These are phyloP conservation scores for Neospermospora avenae DNA, from an alignment of 2,329 filamentous ascomycete genomes.

Conservation along the genomic window DNA sequence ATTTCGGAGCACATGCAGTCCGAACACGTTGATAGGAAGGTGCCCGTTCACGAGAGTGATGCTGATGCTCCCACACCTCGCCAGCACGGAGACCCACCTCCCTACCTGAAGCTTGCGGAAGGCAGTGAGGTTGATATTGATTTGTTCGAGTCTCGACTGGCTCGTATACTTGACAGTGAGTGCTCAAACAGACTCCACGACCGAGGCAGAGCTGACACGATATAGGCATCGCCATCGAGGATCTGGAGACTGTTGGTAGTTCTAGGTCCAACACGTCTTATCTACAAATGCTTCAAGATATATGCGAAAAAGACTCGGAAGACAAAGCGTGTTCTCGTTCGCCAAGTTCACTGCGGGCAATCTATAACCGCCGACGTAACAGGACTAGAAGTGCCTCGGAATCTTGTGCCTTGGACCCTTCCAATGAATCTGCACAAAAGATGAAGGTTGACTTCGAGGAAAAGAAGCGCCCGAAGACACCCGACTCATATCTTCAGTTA, in stretches of 20 bases:
- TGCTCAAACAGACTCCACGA: no score
- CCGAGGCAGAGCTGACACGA: neutral
- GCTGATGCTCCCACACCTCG: neutral
- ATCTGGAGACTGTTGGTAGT: no score
- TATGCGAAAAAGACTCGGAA: neutral
- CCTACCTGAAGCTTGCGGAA: neutral
- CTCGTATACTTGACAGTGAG: constrained; percentile 8
- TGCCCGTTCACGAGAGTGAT: neutral
- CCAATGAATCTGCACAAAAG: neutral
- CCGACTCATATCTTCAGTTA: constrained; percentile 22
- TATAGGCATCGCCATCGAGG: neutral
- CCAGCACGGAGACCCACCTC: neutral
- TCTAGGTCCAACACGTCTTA: neutral
- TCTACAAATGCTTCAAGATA: neutral
- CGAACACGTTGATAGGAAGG: neutral
- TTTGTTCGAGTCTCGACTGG: constrained; percentile 1
- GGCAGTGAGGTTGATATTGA: constrained; percentile 8
- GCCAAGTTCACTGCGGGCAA: neutral
- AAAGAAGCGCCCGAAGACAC: constrained; percentile 6
- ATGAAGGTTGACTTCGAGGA: neutral
- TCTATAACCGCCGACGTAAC: neutral
- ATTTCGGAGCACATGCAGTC: neutral
- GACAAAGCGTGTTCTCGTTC: neutral
- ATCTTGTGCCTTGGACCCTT: neutral
- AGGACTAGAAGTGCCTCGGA: neutral